Percentiles rank a stretch among this genome's conserved stretches.
Conservation (phyloP, 1,284 basidiomycete genomes). For the Porphyrellus sp. region DNA sequence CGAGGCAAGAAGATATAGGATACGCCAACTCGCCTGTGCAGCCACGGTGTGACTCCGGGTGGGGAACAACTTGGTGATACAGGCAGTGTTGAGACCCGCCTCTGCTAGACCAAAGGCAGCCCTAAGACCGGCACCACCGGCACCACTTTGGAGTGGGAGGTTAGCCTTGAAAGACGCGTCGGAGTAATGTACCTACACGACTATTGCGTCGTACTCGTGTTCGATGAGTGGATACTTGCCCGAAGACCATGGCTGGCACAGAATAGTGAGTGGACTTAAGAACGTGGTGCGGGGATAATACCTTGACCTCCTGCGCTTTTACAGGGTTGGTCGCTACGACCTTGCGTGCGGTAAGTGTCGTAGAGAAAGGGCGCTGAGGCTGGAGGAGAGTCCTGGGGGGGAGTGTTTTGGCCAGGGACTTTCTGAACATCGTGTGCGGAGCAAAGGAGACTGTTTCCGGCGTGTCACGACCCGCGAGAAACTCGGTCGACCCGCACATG, state of each 20-base stretch:
- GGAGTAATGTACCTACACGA: constrained; percentile 69
- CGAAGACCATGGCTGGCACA: constrained; percentile 63
- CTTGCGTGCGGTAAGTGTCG: constrained; percentile 54
- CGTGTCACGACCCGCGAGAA: constrained; percentile 15
- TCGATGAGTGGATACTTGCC: constrained; percentile 96
- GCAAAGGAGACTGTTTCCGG: constrained; percentile 11
- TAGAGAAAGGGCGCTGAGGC: constrained; percentile 58
- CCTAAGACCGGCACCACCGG: constrained; percentile 96
- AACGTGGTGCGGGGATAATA: constrained; percentile 30
- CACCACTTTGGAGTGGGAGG: constrained; percentile 60
- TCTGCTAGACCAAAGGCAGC: constrained; percentile 99
- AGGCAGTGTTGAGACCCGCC: constrained; percentile 96
- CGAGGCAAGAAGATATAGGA: background rate
- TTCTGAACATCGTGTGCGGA: constrained; percentile 28
- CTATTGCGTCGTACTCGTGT: constrained; percentile 95
- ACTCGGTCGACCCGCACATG: constrained; percentile 7
- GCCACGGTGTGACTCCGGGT: constrained; percentile 99
- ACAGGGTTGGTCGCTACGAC: constrained; percentile 76
- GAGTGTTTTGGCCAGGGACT: constrained; percentile 41
- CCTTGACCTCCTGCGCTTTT: constrained; percentile 82
- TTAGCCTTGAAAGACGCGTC: constrained; percentile 10
- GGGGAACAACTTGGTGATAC: constrained; percentile 99
- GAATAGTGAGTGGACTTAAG: constrained; percentile 12
- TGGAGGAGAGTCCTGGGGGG: constrained; percentile 46
- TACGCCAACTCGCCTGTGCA: constrained; percentile 71